phyloP scores from a whole-genome alignment of 2,329 filamentous ascomycete genomes.

The Verticillium isaacii region DNA sequence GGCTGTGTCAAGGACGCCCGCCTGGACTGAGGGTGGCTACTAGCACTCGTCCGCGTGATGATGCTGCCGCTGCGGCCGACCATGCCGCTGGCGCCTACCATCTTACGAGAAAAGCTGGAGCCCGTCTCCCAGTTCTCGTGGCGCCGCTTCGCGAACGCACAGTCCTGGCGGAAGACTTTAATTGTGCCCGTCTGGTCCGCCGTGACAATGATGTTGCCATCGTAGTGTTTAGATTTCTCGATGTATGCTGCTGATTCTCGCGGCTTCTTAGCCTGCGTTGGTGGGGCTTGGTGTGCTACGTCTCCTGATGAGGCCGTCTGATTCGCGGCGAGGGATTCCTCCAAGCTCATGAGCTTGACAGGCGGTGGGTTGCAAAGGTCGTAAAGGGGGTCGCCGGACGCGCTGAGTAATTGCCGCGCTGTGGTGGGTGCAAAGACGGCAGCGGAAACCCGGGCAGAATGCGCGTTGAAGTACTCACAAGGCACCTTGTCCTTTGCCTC shows the following conservation, averaged over 20 bases:
- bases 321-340: slow-evolving; percentile 48
- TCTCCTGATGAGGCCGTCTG: slow-evolving; percentile 32
- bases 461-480: slow-evolving; percentile 85
- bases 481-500: slow-evolving; percentile 75
- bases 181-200: slow-evolving; percentile 84
- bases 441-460: slow-evolving; percentile 83
- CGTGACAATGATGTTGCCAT: slow-evolving; percentile 88
- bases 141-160: slow-evolving; percentile 73
- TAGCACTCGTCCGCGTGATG: slow-evolving; percentile 46
- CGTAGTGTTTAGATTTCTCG: slow-evolving; percentile 67
- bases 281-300: slow-evolving; percentile 23
- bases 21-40: slow-evolving; percentile 43
- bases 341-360: slow-evolving; percentile 71
- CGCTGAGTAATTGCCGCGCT: slow-evolving; percentile 71
- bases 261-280: slow-evolving; percentile 36
- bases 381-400: slow-evolving; percentile 88
- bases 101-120: slow-evolving; percentile 69
- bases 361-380: slow-evolving; percentile 95
- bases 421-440: slow-evolving; percentile 78
- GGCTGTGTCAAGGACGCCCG: slow-evolving; percentile 47
- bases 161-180: slow-evolving; percentile 94
- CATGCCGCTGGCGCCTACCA: slow-evolving; percentile 55
- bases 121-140: slow-evolving; percentile 73
- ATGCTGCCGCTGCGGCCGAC: slow-evolving; percentile 53
- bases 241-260: slow-evolving; percentile 70